A percentile compares a stretch with the other conserved stretches of the same genome.
Conservation (phyloP, 805 yeast genomes). For the Teunomyces pallodes region DNA sequence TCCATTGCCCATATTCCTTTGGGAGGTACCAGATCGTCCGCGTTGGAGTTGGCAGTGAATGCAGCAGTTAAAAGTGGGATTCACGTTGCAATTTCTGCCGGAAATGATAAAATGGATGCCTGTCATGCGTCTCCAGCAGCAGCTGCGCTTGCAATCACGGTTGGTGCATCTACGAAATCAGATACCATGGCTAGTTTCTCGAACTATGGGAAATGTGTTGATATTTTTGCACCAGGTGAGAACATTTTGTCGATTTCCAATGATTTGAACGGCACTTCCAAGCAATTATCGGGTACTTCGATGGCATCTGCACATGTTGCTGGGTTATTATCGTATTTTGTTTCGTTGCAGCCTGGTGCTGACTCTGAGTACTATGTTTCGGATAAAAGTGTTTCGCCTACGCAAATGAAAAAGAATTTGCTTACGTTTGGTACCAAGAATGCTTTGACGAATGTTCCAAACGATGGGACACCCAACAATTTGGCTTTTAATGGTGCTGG, state of each 20-base stretch:
- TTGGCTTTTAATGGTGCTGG: constrained; percentile 65
- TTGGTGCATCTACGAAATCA: constrained; percentile 45
- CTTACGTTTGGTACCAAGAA: constrained; percentile 51
- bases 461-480: constrained; percentile 52
- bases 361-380: constrained; percentile 46
- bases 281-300: constrained; percentile 44
- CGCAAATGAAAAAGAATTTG: constrained; percentile 52
- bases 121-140: constrained; percentile 59
- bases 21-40: constrained; percentile 57
- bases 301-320: constrained; percentile 64
- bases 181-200: constrained; percentile 54
- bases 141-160: constrained; percentile 54
- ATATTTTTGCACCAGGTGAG: constrained; percentile 55
- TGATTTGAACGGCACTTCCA: too few species aligned
- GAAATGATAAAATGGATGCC: constrained; percentile 60
- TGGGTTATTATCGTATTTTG: constrained; percentile 54
- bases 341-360: constrained; percentile 54
- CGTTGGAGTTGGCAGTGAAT: constrained; percentile 58
- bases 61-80: constrained; percentile 57
- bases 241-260: constrained; percentile 41
- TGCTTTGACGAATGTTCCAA: constrained; percentile 44
- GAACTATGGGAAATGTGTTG: constrained; percentile 53
- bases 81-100: constrained; percentile 63
- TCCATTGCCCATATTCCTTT: constrained; percentile 62
- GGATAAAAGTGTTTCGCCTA: constrained; percentile 48